These are phyloP conservation scores for Hymenoscyphus infarciens DNA, from an alignment of 2,329 filamentous ascomycete genomes.

Conservation along the genomic window DNA sequence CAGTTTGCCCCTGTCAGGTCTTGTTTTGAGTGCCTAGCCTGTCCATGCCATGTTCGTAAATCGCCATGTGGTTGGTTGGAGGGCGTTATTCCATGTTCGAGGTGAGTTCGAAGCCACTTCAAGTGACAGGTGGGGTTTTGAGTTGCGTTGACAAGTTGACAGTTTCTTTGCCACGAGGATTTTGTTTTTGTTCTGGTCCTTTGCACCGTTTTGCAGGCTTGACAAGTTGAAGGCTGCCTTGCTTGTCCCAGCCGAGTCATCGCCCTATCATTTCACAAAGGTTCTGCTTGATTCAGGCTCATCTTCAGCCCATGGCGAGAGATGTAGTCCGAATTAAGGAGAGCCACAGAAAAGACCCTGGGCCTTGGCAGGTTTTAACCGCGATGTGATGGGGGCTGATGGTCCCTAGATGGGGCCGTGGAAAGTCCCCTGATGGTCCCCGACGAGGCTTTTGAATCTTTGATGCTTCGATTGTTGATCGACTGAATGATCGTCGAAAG, in stretches of 20 bases:
- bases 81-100: not conserved
- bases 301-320: constrained; percentile 10
- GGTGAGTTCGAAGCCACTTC: not conserved
- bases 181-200: not conserved
- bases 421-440: not conserved
- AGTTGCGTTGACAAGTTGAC: not conserved
- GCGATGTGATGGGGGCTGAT: constrained; percentile 5
- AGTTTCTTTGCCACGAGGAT: not conserved
- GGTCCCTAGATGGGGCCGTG: not conserved
- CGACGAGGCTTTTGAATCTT: constrained; percentile 17
- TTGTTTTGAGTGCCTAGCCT: constrained; percentile 10
- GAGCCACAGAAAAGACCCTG: constrained; percentile 11
- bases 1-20: constrained; percentile 3
- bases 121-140: constrained; percentile 8
- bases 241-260: not conserved
- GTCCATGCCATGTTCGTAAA: constrained; percentile 5
- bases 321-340: constrained; percentile 16
- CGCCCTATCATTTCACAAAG: not conserved
- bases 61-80: not conserved
- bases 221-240: not conserved
- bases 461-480: constrained; percentile 16
- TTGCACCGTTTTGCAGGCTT: not conserved
- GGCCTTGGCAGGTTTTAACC: constrained; percentile 14
- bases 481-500: constrained; percentile 15
- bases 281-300: constrained; percentile 10